These are phyloP conservation scores for Lomentospora prolificans DNA, from an alignment of 2,329 filamentous ascomycete genomes.

Conservation along the genomic window DNA sequence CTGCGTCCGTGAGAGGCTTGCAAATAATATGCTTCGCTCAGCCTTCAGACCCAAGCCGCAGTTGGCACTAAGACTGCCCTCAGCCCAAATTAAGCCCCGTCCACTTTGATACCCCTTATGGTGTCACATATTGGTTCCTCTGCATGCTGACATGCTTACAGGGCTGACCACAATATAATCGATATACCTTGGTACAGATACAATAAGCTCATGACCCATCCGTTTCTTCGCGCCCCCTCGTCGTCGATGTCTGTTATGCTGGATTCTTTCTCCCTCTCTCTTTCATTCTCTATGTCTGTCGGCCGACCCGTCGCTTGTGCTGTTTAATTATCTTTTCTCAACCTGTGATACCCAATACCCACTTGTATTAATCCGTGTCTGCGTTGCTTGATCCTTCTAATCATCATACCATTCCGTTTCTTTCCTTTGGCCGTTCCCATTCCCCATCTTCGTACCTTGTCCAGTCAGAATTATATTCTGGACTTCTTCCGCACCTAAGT, in stretches of 20 bases:
- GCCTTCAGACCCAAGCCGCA: neutral
- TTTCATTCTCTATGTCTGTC: neutral
- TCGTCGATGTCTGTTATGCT: too few species aligned
- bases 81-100: neutral
- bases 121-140: neutral
- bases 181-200: neutral
- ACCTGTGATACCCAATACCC: too few species aligned
- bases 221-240: neutral
- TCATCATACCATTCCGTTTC: too few species aligned
- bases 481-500: neutral
- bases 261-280: neutral
- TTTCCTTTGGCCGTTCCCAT: too few species aligned
- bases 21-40: too few species aligned
- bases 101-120: neutral
- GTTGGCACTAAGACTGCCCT: neutral
- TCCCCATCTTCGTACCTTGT: too few species aligned
- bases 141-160: conserved; percentile 1
- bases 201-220: neutral
- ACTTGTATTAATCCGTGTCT: too few species aligned
- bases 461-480: neutral
- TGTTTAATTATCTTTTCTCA: neutral
- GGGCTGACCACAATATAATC: neutral
- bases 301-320: too few species aligned
- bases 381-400: too few species aligned
- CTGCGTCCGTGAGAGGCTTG: too few species aligned